A percentile compares a stretch with the other conserved stretches of the same genome.
Evolutionary conservation across 345 rosid genomes (phyloP).

Genomic region (Schrenkiella parvula): DNA sequence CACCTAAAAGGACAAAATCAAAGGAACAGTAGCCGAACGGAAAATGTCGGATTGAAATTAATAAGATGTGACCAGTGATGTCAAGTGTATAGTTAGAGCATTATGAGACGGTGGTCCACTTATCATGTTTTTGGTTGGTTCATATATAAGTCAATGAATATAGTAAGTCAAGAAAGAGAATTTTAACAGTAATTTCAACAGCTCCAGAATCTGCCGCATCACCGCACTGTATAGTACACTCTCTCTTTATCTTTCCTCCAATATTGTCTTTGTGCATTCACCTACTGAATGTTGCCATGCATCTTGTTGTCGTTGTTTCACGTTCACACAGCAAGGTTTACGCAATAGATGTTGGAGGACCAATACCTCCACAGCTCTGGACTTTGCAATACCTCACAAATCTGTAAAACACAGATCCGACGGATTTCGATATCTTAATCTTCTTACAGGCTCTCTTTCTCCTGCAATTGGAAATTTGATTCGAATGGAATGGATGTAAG

Average conservation of each 20-base stretch:
- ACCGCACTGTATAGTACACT: slow-evolving; percentile 19
- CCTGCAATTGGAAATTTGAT: slow-evolving; percentile 32
- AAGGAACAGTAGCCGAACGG: no score
- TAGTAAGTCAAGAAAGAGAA: no score
- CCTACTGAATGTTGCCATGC: background rate
- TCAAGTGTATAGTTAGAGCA: no score
- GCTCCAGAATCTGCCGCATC: slow-evolving; percentile 30
- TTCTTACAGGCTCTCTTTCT: slow-evolving; percentile 28
- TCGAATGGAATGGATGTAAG: slow-evolving; percentile 60
- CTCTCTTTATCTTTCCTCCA: background rate
- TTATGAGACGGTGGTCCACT: no score
- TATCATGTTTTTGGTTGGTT: no score
- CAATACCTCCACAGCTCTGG: slow-evolving; percentile 31
- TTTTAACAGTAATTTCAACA: no score
- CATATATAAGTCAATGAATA: no score
- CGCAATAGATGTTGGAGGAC: slow-evolving; percentile 4
- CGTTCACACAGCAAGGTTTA: slow-evolving; percentile 38
- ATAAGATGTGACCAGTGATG: no score
- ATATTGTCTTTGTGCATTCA: background rate
- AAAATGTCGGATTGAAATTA: no score
- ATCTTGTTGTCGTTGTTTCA: background rate
- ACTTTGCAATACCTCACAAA: slow-evolving; percentile 21
- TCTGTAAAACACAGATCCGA: no score
- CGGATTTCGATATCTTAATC: no score
- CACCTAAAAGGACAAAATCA: no score